phyloP scores from a whole-genome alignment of 108 stramenopile genomes.

The Cyclotella atomus region DNA sequence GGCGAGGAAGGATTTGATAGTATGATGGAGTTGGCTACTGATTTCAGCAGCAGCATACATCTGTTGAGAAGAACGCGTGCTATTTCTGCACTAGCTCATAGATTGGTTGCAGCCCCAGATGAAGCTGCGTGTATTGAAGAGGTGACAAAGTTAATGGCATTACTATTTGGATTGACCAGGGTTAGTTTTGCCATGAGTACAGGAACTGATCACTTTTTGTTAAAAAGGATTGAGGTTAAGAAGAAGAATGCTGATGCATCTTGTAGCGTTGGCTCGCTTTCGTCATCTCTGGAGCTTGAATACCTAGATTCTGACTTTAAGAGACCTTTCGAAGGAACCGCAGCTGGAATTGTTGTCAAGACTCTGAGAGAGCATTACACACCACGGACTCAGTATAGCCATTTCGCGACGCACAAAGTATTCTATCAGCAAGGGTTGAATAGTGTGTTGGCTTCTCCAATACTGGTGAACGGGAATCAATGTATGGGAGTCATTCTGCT shows the following conservation, averaged over 20 bases:
- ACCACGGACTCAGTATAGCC: constrained; percentile 20
- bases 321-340: constrained; percentile 21
- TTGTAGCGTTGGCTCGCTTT: not conserved
- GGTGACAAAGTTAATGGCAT: constrained; percentile 17
- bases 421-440: constrained; percentile 21
- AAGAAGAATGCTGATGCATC: not conserved
- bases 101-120: constrained; percentile 37
- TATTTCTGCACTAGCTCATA: constrained; percentile 36
- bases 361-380: constrained; percentile 33
- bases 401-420: constrained; percentile 17
- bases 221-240: constrained; percentile 7
- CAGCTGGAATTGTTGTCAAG: constrained; percentile 7
- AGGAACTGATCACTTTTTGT: constrained; percentile 18
- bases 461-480: constrained; percentile 35
- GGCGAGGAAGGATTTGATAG: constrained; percentile 40
- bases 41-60: constrained; percentile 9
- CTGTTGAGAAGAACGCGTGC: constrained; percentile 40
- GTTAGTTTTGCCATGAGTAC: constrained; percentile 26
- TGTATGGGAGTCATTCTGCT: constrained; percentile 32
- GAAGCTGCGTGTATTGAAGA: constrained; percentile 41
- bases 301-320: constrained; percentile 29
- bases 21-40: not conserved
- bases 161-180: constrained; percentile 32
- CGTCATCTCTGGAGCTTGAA: constrained; percentile 26
- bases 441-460: constrained; percentile 30